Evolutionary conservation across 176 grass and related monocot species (phyloP).

Genomic region (Pontederia paniculata): DNA sequence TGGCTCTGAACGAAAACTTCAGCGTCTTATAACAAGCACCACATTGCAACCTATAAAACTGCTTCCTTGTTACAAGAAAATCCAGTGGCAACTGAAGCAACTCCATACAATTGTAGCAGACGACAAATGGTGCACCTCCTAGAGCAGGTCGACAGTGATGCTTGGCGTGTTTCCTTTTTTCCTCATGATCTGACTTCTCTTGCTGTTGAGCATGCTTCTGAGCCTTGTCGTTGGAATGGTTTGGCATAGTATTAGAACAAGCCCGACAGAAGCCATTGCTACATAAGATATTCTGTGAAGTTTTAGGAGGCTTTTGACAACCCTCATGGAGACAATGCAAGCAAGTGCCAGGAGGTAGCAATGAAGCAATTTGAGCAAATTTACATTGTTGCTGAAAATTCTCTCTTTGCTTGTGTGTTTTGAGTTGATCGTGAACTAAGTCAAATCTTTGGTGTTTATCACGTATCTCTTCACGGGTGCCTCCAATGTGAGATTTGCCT

Average conservation of each 20-base stretch:
- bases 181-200: conserved; percentile 4
- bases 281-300: neutral
- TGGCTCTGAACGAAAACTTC: conserved; percentile 36
- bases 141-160: conserved; percentile 45
- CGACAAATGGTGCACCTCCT: conserved; percentile 63
- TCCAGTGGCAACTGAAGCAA: conserved; percentile 46
- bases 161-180: conserved; percentile 12
- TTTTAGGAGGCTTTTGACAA: neutral
- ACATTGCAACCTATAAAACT: conserved; percentile 39
- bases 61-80: conserved; percentile 16
- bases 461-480: neutral
- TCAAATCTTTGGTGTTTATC: neutral
- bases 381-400: neutral
- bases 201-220: conserved; percentile 7
- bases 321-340: too few species aligned
- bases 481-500: neutral
- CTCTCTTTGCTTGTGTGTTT: neutral
- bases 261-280: neutral
- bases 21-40: conserved; percentile 37
- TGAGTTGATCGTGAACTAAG: neutral
- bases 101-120: conserved; percentile 41
- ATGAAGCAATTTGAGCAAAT: neutral
- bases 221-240: neutral
- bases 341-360: too few species aligned
- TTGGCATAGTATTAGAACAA: neutral